Conservation (phyloP, 129 eudicot species). For the Flaveria trinervia region DNA sequence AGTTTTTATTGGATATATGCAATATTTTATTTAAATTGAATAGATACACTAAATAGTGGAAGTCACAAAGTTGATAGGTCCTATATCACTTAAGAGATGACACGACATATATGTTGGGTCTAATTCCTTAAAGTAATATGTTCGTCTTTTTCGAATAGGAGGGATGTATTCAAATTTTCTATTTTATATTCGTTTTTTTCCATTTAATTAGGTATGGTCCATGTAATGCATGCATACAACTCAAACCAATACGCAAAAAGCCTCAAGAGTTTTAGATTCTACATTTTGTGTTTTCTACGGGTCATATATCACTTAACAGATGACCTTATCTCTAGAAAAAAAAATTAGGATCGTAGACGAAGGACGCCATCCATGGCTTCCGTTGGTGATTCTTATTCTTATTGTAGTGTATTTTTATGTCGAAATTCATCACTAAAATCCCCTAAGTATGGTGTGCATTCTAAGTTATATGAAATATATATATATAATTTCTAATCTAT, state of each 20-base stretch:
- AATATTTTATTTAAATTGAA: neutral
- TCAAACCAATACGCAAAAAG: neutral
- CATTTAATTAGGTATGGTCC: constrained; percentile 23
- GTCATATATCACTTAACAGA: too few relatives aligned
- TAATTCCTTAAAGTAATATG: constrained; percentile 20
- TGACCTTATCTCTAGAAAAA: too few relatives aligned
- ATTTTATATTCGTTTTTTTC: constrained; percentile 14
- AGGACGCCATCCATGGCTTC: too few relatives aligned
- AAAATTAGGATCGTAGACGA: too few relatives aligned
- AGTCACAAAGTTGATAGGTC: constrained; percentile 26
- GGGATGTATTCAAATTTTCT: constrained; percentile 34
- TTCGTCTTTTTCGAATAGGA: constrained; percentile 29
- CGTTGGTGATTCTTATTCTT: too few relatives aligned
- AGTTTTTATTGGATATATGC: too few relatives aligned
- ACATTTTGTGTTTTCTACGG: too few relatives aligned
- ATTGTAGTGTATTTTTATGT: too few relatives aligned
- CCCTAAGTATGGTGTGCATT: neutral
- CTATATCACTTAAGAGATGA: constrained; percentile 18
- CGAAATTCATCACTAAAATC: too few relatives aligned
- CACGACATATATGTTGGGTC: constrained; percentile 37
- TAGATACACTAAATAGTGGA: neutral
- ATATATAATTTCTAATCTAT: too few relatives aligned
- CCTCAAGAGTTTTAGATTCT: neutral
- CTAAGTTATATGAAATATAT: too few relatives aligned
- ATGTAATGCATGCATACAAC: neutral